Evolutionary conservation across 805 yeast species (phyloP).

Genomic region (Candida adriatica): DNA sequence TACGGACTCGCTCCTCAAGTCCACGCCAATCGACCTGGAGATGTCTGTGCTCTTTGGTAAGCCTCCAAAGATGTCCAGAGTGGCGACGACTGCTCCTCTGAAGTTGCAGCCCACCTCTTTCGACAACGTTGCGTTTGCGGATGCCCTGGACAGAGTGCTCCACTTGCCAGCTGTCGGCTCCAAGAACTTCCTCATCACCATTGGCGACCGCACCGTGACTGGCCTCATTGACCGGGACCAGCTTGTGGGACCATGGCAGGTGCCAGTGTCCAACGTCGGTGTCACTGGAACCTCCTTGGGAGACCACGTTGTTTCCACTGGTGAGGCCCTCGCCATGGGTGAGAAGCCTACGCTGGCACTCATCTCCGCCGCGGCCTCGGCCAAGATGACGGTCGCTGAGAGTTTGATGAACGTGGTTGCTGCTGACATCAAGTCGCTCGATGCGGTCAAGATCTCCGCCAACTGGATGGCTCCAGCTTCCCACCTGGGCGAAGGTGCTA

Average conservation of each 20-base stretch:
- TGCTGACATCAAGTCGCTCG: constrained; percentile 74
- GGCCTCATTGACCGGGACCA: constrained; percentile 97
- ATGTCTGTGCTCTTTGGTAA: constrained; percentile 95
- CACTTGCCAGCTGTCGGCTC: constrained; percentile 93
- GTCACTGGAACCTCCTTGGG: constrained; percentile 91
- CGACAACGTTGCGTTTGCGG: constrained; percentile 37
- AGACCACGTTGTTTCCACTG: constrained; percentile 60
- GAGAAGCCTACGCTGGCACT: constrained; percentile 90
- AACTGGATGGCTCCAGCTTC: constrained; percentile 99
- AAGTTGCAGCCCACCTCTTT: constrained; percentile 34
- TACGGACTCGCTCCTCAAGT: constrained; percentile 67
- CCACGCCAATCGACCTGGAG: constrained; percentile 90
- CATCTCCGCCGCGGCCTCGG: constrained; percentile 83
- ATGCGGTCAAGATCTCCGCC: constrained; percentile 81
- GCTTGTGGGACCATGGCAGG: constrained; percentile 99
- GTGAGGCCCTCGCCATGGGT: constrained; percentile 98
- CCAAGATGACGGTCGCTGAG: constrained; percentile 94
- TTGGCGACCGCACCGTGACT: constrained; percentile 96
- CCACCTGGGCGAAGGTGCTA: constrained; percentile 92
- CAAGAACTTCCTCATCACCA: constrained; percentile 90
- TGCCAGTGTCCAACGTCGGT: constrained; percentile 97
- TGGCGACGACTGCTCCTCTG: constrained; percentile 57
- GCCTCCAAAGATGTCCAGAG: constrained; percentile 90
- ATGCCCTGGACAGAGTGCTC: constrained; percentile 75
- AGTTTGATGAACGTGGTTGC: constrained; percentile 83